These are phyloP conservation scores for Rhizopogon salebrosus DNA, from an alignment of 768 basidiomycete genomes.

Conservation along the genomic window DNA sequence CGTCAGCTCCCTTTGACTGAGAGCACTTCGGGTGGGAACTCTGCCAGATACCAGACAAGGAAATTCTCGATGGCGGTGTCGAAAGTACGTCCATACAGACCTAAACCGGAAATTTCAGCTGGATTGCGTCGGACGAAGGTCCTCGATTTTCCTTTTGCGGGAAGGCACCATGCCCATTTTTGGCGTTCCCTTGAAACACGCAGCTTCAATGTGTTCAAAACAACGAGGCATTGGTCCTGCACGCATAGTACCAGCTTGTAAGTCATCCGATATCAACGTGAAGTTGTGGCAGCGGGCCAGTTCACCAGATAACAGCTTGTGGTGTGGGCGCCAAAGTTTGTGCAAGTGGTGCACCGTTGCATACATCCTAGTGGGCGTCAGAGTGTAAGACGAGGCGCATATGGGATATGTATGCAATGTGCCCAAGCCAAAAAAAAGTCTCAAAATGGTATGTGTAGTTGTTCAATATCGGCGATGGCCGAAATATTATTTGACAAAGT, in stretches of 20 bases:
- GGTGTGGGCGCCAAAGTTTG: neutral
- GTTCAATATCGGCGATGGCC: neutral
- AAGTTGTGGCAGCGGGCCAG: neutral
- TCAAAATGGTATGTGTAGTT: neutral
- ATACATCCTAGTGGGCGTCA: neutral
- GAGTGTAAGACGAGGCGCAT: neutral
- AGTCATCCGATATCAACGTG: neutral
- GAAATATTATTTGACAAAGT: neutral
- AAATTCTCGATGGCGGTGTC: conserved; percentile 20
- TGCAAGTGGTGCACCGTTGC: neutral
- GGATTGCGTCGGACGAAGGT: conserved; percentile 16
- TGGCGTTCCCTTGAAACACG: neutral
- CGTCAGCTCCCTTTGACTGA: conserved; percentile 22
- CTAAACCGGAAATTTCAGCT: conserved; percentile 12
- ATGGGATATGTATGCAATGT: neutral
- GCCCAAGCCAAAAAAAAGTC: too few species aligned
- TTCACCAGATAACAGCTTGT: neutral
- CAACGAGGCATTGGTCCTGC: neutral
- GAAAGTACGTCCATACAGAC: conserved; percentile 5
- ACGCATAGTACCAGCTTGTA: neutral
- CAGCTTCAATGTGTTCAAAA: neutral
- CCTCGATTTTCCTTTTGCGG: conserved; percentile 19
- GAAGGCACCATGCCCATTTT: conserved; percentile 2
- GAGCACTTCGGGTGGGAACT: neutral
- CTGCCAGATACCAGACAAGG: conserved; percentile 16